These are phyloP conservation scores for Nemania bipapillata DNA, from an alignment of 2,329 filamentous ascomycete genomes.

Conservation along the genomic window DNA sequence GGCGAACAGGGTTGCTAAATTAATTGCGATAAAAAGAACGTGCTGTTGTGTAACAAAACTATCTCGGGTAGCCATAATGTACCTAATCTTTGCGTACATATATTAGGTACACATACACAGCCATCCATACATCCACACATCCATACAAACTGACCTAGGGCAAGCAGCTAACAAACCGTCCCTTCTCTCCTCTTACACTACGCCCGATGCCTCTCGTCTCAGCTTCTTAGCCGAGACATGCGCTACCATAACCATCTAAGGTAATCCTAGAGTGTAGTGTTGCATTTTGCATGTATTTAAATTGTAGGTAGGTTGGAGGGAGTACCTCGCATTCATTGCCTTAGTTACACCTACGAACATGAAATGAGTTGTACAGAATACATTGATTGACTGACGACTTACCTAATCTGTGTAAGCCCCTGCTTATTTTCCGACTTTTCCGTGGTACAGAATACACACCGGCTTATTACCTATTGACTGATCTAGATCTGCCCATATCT, in stretches of 20 bases:
- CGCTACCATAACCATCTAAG: slow-evolving; percentile 1
- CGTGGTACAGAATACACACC: no score
- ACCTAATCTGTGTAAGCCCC: no score
- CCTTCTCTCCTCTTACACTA: neutral
- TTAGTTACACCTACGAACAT: no score
- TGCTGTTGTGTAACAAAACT: slow-evolving; percentile 20
- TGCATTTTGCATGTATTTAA: neutral
- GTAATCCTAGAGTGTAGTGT: neutral
- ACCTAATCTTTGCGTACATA: neutral
- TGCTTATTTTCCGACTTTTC: no score
- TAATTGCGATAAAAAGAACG: slow-evolving; percentile 23
- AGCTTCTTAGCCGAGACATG: slow-evolving; percentile 24
- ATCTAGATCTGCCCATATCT: no score
- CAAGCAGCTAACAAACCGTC: neutral
- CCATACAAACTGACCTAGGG: neutral
- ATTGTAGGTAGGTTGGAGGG: no score
- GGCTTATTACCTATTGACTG: neutral
- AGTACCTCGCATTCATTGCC: no score
- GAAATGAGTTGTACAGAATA: no score
- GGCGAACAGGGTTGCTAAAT: slow-evolving; percentile 32
- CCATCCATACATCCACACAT: no score
- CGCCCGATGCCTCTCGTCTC: neutral
- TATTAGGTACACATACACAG: neutral
- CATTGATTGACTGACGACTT: no score
- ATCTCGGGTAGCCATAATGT: neutral